Base-by-base conservation (phyloP, 768 basidiomycete species). In the Brasilioporus rufonigricans region DNA sequence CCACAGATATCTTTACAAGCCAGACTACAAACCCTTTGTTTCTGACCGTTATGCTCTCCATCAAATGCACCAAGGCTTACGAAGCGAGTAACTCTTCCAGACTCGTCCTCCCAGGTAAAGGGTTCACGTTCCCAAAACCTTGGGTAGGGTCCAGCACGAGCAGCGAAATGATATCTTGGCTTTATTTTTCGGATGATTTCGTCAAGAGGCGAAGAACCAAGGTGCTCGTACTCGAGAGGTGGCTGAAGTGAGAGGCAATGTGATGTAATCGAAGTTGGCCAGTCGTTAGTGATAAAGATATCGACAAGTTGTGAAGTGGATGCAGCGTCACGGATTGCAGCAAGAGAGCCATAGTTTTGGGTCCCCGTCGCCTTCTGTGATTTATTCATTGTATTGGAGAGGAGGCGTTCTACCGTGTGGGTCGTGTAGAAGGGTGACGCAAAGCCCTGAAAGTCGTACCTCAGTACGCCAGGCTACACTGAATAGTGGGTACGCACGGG, bases 91-190 rank as follows among this genome's bases (percentile, higher is more conserved):
- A 89, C 73, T 31, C 91, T 80, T 19, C 77, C 80, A 26, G 75
- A 74, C 48, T 87, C 85, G 33, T 85, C 86, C 40, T 83, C 81
- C 94, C 94, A 98, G 5, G 81, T 69, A 66, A 87, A 96, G 1
- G 97, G 95, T 55, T 98, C 94, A 49, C 95, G 77, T 69, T 99
- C 97, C 94, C 95, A 98, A 68, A 97, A 99, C 50, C 79, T 80
- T 0, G 89, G 79, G 14, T 82, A 80, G n/a, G 77, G 72, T 0
- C 85, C 84, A 14, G 81, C 84, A 10, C 77, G 77, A 46, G 82
- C 80, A 21, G 88, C 82, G 65, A 98, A 91, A 63, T 95, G 86
- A 73, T 99, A 99, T 47, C 91, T 81, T 2, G 96, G 94, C 62
- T 87, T 87, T 24, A 80, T 82, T 55, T 78, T 80, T 24, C 77